Evolutionary conservation across 805 yeast genomes (phyloP), one percentile per base, ranked within the genome.

Genomic region (Metschnikowia matae): DNA sequence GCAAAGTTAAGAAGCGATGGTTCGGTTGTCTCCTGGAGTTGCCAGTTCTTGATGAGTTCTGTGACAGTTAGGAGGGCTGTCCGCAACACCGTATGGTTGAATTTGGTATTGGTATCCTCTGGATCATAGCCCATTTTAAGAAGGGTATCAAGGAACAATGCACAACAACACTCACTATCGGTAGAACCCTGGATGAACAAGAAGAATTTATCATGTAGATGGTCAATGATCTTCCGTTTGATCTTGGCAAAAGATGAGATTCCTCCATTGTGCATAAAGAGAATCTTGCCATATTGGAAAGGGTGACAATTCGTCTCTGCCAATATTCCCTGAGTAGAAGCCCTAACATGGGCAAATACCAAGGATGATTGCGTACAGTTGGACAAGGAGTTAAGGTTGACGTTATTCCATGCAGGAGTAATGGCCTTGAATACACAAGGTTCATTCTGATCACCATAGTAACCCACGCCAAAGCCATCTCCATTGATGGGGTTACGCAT

Each of bases 221-320:
- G 89, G 57, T 80, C 76, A 33, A 89, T 76, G 40, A 94, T 73
- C 51, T 69, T 77, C 52, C 94, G 78, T 68, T 94, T 94, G 58
- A 94, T 87, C 56, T 71, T 69, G 48, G 74, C 66, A 65, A 92
- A 94, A 52, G 82, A 81, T 10, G 91, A 76, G 21, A 94, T 81
- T 0, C 89, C 94, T 31, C 99, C 99, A 68, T 94, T 94, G 68
- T 94, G 99, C 99, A 94, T 94, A 65, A 94, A 94, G 86, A 92
- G 87, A 44, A 92, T 71, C 46, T 83, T 83, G 54, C 91, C 92
- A 64, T 82, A 90, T 3, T 87, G 83, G 68, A 94, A 94, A 0
- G 99, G 99, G 66, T 94, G 99, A 68, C 99, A 94, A 67, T 94
- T 94, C 0, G 97, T 92, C 64, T 94, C 99, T 10, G 96, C 80